These are phyloP conservation scores for Diplosphaera chodatii DNA, from an alignment of 139 green algal species.

Conservation along the genomic window DNA sequence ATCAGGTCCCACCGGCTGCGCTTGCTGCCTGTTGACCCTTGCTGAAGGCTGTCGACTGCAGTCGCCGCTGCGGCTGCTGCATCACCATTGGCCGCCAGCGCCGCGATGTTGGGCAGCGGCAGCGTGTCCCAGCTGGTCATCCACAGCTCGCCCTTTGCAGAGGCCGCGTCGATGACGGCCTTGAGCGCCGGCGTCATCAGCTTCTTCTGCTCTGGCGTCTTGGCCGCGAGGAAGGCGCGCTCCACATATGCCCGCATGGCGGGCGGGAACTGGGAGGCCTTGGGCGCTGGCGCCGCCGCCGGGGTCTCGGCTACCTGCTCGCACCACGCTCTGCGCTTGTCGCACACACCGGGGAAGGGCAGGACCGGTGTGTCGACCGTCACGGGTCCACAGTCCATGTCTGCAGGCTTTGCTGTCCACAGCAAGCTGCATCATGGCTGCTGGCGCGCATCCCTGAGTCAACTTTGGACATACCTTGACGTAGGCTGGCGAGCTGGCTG, in stretches of 20 bases:
- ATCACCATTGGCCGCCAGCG: neutral
- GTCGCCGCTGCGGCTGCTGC: conserved; percentile 2
- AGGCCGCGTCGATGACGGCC: conserved; percentile 24
- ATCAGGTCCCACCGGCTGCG: neutral
- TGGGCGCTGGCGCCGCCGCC: neutral
- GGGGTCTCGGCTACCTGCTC: neutral
- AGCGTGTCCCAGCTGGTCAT: conserved; percentile 41
- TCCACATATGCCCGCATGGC: conserved; percentile 34
- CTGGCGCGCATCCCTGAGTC: too few species aligned
- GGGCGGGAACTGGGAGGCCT: conserved; percentile 25
- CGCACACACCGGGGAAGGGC: too few species aligned
- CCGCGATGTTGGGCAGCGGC: conserved; percentile 21
- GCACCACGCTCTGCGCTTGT: too few species aligned
- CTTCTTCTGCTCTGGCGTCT: neutral
- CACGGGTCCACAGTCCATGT: too few species aligned
- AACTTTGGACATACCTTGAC: too few species aligned
- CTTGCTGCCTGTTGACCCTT: neutral
- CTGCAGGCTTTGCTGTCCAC: too few species aligned
- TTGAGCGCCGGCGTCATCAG: neutral
- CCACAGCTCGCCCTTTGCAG: conserved; percentile 38
- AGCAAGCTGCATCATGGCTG: neutral
- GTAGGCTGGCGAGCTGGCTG: conserved; percentile 7
- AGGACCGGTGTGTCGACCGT: too few species aligned
- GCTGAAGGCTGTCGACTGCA: conserved; percentile 18
- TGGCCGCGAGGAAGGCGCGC: conserved; percentile 23